phyloP scores from a whole-genome alignment of 2,329 filamentous ascomycete species.

The Fusarium sp. region DNA sequence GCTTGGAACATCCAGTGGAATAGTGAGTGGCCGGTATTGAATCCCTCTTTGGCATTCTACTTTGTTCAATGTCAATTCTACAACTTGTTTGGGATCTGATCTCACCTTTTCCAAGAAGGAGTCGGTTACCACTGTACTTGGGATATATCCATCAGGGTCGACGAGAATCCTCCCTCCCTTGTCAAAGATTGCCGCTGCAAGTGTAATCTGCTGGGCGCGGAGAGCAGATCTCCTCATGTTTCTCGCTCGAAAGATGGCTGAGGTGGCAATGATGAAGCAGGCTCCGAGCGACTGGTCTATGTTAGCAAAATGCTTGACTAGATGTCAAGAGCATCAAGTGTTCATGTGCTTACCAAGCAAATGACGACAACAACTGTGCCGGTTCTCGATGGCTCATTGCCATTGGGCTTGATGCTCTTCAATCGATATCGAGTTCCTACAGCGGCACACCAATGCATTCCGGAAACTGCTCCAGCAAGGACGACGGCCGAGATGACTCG shows the following conservation, averaged over 20 bases:
- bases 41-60: conserved; percentile 75
- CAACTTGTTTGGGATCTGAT: conserved; percentile 12
- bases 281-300: conserved; percentile 69
- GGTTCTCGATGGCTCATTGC: conserved; percentile 67
- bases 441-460: conserved; percentile 90
- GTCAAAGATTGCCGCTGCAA: conserved; percentile 77
- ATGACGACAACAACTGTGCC: conserved; percentile 82
- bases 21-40: conserved; percentile 81
- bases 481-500: conserved; percentile 75
- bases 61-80: conserved; percentile 31
- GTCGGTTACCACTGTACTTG: conserved; percentile 83
- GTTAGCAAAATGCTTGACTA: conserved; percentile 5
- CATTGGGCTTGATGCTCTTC: conserved; percentile 56
- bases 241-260: conserved; percentile 68
- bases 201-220: conserved; percentile 73
- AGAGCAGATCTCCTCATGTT: conserved; percentile 68
- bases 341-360: conserved; percentile 69
- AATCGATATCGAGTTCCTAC: conserved; percentile 79
- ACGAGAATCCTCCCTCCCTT: conserved; percentile 76
- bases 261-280: conserved; percentile 71
- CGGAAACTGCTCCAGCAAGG: conserved; percentile 81
- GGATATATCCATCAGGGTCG: conserved; percentile 77
- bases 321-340: background rate
- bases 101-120: conserved; percentile 77
- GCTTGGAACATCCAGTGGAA: conserved; percentile 92